Evolutionary conservation across 169 alveolate genomes (phyloP).

Genomic region (Cryptosporidium sp.): DNA sequence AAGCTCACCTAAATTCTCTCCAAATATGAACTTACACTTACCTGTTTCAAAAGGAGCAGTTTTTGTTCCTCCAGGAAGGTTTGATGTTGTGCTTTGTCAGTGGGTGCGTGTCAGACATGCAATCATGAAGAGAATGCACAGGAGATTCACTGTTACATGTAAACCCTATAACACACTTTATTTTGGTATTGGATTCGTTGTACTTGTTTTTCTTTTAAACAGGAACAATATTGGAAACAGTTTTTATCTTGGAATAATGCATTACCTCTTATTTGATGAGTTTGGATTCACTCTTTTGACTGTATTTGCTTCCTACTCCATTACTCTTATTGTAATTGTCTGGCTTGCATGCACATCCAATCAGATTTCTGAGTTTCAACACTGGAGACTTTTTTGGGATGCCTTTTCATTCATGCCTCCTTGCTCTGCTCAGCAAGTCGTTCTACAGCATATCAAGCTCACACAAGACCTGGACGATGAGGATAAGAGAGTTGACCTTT

Average conservation of each 20-base stretch:
- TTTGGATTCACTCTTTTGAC: slow-evolving; percentile 68
- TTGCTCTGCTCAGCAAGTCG: slow-evolving; percentile 70
- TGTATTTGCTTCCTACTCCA: slow-evolving; percentile 42
- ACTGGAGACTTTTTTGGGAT: slow-evolving; percentile 72
- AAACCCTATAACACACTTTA: slow-evolving; percentile 53
- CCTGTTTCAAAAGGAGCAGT: slow-evolving; percentile 26
- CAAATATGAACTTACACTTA: neutral
- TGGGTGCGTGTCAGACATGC: slow-evolving; percentile 72
- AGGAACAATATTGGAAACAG: neutral
- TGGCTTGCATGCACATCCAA: slow-evolving; percentile 59
- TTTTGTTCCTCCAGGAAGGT: slow-evolving; percentile 72
- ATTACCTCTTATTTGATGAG: slow-evolving; percentile 53
- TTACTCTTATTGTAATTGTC: slow-evolving; percentile 64
- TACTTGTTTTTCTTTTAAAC: neutral
- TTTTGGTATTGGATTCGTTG: slow-evolving; percentile 39
- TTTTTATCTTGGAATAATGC: neutral
- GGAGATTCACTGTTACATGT: slow-evolving; percentile 63
- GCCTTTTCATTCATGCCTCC: slow-evolving; percentile 74
- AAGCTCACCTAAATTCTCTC: slow-evolving; percentile 5
- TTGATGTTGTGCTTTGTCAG: slow-evolving; percentile 68
- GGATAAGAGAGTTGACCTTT: slow-evolving; percentile 45
- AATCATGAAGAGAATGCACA: slow-evolving; percentile 74
- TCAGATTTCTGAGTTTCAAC: slow-evolving; percentile 39
- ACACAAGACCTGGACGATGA: slow-evolving; percentile 68
- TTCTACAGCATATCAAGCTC: slow-evolving; percentile 58